These are phyloP conservation scores for Solanum dulcamara DNA, from an alignment of 257 asterid genomes.

Conservation along the genomic window DNA sequence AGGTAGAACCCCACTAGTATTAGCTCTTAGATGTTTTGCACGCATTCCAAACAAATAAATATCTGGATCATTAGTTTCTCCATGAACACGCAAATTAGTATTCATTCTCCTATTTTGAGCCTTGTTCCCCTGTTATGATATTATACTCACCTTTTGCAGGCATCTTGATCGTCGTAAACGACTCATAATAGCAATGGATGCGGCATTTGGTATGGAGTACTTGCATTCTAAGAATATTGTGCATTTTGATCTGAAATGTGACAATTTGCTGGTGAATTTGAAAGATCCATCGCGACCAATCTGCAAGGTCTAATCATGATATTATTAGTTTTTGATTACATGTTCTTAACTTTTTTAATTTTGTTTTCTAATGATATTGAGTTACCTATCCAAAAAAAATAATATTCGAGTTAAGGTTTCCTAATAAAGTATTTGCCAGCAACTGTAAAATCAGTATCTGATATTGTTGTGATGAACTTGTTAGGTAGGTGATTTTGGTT, in stretches of 20 bases:
- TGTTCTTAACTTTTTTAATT: neutral
- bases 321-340: neutral
- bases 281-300: constrained; percentile 89
- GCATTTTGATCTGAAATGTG: constrained; percentile 93
- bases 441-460: neutral
- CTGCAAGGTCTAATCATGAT: constrained; percentile 51
- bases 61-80: neutral
- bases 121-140: neutral
- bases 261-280: constrained; percentile 77
- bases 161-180: constrained; percentile 77
- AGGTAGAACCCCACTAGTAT: constrained; percentile 21
- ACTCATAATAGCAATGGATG: constrained; percentile 90
- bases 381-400: neutral
- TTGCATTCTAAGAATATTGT: constrained; percentile 89
- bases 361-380: neutral
- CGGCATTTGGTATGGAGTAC: constrained; percentile 97
- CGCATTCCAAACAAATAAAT: neutral
- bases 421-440: neutral
- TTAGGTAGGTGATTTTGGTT: constrained; percentile 94
- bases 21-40: neutral
- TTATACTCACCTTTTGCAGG: constrained; percentile 29
- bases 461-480: constrained; percentile 7
- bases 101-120: neutral
- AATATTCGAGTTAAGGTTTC: neutral
- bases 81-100: neutral